Conservation (phyloP, 805 yeast genomes). For the Saturnispora saitoi region DNA sequence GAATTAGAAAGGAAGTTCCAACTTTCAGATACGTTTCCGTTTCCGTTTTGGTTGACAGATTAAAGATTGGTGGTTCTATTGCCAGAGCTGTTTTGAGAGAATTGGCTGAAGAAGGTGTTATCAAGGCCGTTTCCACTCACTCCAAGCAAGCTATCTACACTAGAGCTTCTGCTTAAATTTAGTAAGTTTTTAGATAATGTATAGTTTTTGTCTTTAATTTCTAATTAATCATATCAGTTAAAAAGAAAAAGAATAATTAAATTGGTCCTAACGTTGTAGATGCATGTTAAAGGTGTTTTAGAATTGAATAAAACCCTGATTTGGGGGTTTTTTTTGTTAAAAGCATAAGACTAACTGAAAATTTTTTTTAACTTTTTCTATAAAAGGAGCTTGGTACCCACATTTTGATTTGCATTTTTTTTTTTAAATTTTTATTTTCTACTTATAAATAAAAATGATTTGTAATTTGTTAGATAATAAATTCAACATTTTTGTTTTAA, state of each 20-base stretch:
- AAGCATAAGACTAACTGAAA: not conserved
- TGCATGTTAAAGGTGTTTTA: not conserved
- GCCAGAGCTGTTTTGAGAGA: constrained; percentile 98
- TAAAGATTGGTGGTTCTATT: constrained; percentile 97
- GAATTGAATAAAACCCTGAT: not conserved
- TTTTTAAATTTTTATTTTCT: not conserved
- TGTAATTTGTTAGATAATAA: not conserved
- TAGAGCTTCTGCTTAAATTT: constrained; percentile 58
- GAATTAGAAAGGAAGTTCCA: constrained; percentile 98
- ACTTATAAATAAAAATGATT: not conserved
- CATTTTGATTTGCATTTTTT: not conserved
- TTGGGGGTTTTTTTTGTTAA: not conserved
- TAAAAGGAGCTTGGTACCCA: not conserved
- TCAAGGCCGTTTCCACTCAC: constrained; percentile 90
- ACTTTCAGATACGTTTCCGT: constrained; percentile 97
- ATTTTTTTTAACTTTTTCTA: not conserved
- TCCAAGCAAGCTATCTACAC: constrained; percentile 96
- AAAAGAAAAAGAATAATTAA: not conserved
- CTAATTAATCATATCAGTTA: constrained; percentile 8
- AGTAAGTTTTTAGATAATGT: constrained; percentile 6
- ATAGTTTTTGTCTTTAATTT: constrained; percentile 5
- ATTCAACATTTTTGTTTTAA: not conserved
- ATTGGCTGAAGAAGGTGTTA: constrained; percentile 90
- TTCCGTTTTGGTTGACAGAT: constrained; percentile 97
- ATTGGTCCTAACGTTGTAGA: too few relatives aligned